Evolutionary conservation across 331 rosid genomes (phyloP), one percentile per base, ranked within the genome.

Genomic region (Rhamnella rubrinervis): DNA sequence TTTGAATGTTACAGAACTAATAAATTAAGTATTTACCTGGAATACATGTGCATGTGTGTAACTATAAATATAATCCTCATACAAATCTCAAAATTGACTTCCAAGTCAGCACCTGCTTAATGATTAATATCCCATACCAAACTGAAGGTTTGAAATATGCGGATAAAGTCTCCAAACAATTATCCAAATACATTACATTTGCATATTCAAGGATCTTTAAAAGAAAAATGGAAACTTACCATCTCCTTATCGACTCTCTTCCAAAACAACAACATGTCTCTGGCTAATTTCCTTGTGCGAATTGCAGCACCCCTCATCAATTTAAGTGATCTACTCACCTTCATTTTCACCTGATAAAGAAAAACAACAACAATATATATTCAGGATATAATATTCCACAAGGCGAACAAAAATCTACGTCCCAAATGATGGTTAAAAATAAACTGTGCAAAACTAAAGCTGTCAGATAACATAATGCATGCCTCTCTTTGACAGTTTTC

Each of bases 401-500:
- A n/a, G 56, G 59, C 23, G 47, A 66, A 75, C 64, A 67, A 44
- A 83, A 15, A 55, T 49, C 61, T 46, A 61, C 41, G 37, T 74
- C 65, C 55, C 68, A 59, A 58, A 75, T 79, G 57, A 63, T 53
- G 65, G 35, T 28, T 2, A 13, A 19, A 47, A 67, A 71, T 55
- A 68, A 44, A 71, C 62, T 44, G 52, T 23, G 65, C 23, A 41
- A 62, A 63, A 17, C 74, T 66, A 58, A 15, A 7, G 25, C 6
- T 50, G 41, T 55, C 18, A 61, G 47, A 50, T 17, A 61, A 67
- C 63, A 67, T 69, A 75, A 58, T 53, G 73, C 88, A 61, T 86
- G 77, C 99, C 96, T 95, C 99, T 89, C 97, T 91, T 85, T 95
- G 99, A 82, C 99, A 95, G 82, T 57, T 84, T 75, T 95, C 99